phyloP scores from a whole-genome alignment of 768 basidiomycete genomes.

The Naganishia randhawae region DNA sequence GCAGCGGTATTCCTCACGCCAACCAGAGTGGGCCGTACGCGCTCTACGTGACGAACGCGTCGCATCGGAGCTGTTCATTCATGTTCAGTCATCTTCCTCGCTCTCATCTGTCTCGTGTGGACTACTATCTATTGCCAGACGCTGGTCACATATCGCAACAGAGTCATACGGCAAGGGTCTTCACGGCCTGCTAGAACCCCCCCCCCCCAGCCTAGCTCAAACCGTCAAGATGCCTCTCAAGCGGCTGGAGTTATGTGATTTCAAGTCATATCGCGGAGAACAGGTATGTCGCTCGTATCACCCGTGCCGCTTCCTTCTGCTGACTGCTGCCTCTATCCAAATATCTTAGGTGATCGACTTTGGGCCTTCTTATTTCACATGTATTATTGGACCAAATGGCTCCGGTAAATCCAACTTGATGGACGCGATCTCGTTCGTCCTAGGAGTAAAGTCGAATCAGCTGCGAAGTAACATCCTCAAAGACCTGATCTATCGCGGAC shows the following conservation, averaged over 20 bases:
- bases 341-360: slow-evolving; percentile 48
- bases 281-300: slow-evolving; percentile 31
- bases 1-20: too few species aligned
- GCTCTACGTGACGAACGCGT: too few species aligned
- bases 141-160: not conserved
- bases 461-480: slow-evolving; percentile 88
- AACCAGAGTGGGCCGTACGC: too few species aligned
- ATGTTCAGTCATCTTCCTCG: not conserved
- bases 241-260: slow-evolving; percentile 81
- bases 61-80: too few species aligned
- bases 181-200: not conserved
- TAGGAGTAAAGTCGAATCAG: slow-evolving; percentile 91
- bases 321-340: slow-evolving; percentile 36
- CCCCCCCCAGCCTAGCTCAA: too few species aligned
- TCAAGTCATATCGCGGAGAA: slow-evolving; percentile 82
- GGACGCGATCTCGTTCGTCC: slow-evolving; percentile 99
- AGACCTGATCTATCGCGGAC: slow-evolving; percentile 92
- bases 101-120: not conserved
- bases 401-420: slow-evolving; percentile 98
- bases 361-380: slow-evolving; percentile 67
- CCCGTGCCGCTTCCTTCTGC: not conserved
- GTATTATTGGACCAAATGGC: slow-evolving; percentile 96
- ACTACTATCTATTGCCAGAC: not conserved
- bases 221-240: slow-evolving; percentile 45
- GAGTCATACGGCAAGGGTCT: not conserved